Percentiles rank a stretch among this genome's conserved stretches.
These are phyloP conservation scores for Aspergillus sp. DNA, from an alignment of 2,329 filamentous ascomycete species.

Conservation along the genomic window DNA sequence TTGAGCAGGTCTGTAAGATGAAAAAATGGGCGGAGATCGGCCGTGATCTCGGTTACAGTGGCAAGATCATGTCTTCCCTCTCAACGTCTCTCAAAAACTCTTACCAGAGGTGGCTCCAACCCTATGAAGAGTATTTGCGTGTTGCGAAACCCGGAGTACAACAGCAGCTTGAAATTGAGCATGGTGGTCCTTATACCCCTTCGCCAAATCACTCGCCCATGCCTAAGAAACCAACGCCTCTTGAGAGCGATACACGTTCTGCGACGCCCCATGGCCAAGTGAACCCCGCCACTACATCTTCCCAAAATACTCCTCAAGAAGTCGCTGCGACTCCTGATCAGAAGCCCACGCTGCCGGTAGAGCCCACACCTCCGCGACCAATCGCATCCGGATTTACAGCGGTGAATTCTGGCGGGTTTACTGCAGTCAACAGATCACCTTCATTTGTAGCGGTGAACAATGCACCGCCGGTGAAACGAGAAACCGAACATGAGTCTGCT, in stretches of 20 bases:
- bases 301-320: slow-evolving; percentile 56
- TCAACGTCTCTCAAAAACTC: slow-evolving; percentile 98
- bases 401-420: slow-evolving; percentile 65
- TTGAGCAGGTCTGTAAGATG: slow-evolving; percentile 92
- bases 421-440: slow-evolving; percentile 57
- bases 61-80: slow-evolving; percentile 98
- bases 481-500: slow-evolving; percentile 57
- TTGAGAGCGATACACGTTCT: slow-evolving; percentile 47
- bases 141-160: slow-evolving; percentile 94
- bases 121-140: slow-evolving; percentile 91
- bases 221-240: slow-evolving; percentile 48
- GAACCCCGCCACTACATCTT: slow-evolving; percentile 57
- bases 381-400: slow-evolving; percentile 64
- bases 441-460: slow-evolving; percentile 46
- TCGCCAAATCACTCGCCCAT: slow-evolving; percentile 74
- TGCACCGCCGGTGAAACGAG: slow-evolving; percentile 48
- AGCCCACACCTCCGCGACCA: slow-evolving; percentile 41
- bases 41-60: slow-evolving; percentile 92
- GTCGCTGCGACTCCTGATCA: slow-evolving; percentile 29
- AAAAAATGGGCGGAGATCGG: slow-evolving; percentile 99
- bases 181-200: slow-evolving; percentile 84
- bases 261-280: slow-evolving; percentile 65
- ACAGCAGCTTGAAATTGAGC: slow-evolving; percentile 88
- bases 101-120: slow-evolving; percentile 93
- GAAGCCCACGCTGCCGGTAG: slow-evolving; percentile 35